Evolutionary conservation across 1,284 basidiomycete genomes (phyloP).

Genomic region (Pyrrhoderma lamaoense): DNA sequence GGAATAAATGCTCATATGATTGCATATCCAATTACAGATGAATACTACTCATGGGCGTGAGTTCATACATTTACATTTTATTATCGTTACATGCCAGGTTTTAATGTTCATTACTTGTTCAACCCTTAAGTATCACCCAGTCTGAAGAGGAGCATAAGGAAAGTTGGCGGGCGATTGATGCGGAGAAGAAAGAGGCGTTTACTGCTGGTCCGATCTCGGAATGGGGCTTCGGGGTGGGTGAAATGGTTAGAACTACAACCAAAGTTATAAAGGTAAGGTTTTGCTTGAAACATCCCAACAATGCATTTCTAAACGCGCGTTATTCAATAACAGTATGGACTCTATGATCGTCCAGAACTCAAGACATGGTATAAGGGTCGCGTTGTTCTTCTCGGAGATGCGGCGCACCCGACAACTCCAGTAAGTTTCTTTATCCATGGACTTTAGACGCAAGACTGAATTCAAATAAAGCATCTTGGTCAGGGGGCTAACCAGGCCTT

Average conservation of each 20-base stretch:
- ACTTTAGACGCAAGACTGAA: slow-evolving; percentile 3
- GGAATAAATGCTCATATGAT: slow-evolving; percentile 35
- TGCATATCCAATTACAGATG: slow-evolving; percentile 31
- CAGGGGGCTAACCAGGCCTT: slow-evolving; percentile 45
- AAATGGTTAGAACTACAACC: slow-evolving; percentile 30
- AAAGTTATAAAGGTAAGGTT: slow-evolving; percentile 34
- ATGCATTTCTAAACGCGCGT: not conserved
- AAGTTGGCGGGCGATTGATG: slow-evolving; percentile 35
- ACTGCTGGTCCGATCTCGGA: slow-evolving; percentile 26
- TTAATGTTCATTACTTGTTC: not conserved
- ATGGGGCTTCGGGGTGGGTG: slow-evolving; percentile 32
- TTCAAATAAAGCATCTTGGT: slow-evolving; percentile 35
- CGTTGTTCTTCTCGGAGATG: slow-evolving; percentile 41
- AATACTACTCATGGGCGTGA: slow-evolving; percentile 35
- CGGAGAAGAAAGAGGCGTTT: slow-evolving; percentile 27
- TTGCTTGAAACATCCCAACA: not conserved
- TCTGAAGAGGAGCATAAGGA: slow-evolving; percentile 36
- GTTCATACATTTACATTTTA: slow-evolving; percentile 19
- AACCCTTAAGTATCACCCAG: slow-evolving; percentile 28
- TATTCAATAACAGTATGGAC: slow-evolving; percentile 31
- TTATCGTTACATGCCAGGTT: not conserved
- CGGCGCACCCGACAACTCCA: slow-evolving; percentile 37
- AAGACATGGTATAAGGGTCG: slow-evolving; percentile 32
- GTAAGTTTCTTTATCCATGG: slow-evolving; percentile 23
- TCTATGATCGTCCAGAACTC: slow-evolving; percentile 41